Evolutionary conservation across 495 filamentous ascomycete species (phyloP).

Genomic region (Coniosporium apollinis): DNA sequence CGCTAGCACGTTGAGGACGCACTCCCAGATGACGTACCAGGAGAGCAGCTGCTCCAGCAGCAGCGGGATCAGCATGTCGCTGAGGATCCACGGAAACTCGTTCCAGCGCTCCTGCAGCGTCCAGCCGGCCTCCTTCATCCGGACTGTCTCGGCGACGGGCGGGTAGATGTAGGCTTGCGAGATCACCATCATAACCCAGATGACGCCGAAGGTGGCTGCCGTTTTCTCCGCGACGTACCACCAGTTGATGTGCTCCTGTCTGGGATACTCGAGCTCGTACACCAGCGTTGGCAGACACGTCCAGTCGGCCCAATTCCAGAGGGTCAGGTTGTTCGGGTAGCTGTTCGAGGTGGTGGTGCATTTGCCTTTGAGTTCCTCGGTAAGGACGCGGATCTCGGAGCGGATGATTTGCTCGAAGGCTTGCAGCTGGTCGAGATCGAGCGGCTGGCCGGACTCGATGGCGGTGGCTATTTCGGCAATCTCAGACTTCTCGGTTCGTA

Average conservation of each 20-base stretch:
- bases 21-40: slow-evolving; percentile 72
- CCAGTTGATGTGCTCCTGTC: slow-evolving; percentile 51
- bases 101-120: slow-evolving; percentile 39
- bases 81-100: slow-evolving; percentile 52
- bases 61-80: slow-evolving; percentile 56
- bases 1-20: slow-evolving; percentile 56
- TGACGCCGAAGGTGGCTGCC: slow-evolving; percentile 47
- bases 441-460: slow-evolving; percentile 36
- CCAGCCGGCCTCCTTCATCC: slow-evolving; percentile 45
- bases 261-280: slow-evolving; percentile 62
- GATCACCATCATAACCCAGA: slow-evolving; percentile 42
- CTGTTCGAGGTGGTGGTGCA: slow-evolving; percentile 19
- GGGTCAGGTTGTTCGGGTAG: slow-evolving; percentile 53
- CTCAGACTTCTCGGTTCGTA: slow-evolving; percentile 25
- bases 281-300: slow-evolving; percentile 56
- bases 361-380: slow-evolving; percentile 46
- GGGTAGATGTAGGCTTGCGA: slow-evolving; percentile 41
- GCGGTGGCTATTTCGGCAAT: slow-evolving; percentile 36
- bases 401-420: slow-evolving; percentile 42
- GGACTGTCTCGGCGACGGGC: slow-evolving; percentile 44
- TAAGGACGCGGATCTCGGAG: slow-evolving; percentile 43
- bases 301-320: slow-evolving; percentile 50
- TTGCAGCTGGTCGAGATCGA: slow-evolving; percentile 40
- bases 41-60: slow-evolving; percentile 55
- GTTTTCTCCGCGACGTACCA: slow-evolving; percentile 53